Conservation (phyloP, 73 alveolate species). For the Urostyla sp. region DNA sequence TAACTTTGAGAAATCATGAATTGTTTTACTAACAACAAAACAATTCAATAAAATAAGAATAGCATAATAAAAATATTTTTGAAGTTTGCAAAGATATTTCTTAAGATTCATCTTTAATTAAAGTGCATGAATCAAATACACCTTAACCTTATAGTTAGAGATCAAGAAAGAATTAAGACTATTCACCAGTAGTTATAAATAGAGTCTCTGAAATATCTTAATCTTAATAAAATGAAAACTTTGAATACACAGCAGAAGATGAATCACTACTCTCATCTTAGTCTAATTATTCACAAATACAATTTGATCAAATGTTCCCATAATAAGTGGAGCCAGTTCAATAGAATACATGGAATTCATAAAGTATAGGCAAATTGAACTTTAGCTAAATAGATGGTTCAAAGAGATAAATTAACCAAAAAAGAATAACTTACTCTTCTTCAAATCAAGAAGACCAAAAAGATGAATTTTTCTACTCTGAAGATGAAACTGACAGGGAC, state of each 20-base stretch:
- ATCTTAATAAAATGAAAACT: slow-evolving; percentile 1
- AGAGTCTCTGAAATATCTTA: slow-evolving; percentile 16
- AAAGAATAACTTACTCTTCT: slow-evolving; percentile 17
- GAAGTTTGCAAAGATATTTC: slow-evolving; percentile 30
- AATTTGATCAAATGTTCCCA: not conserved
- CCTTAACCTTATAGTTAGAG: slow-evolving; percentile 5
- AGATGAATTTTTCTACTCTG: slow-evolving; percentile 28
- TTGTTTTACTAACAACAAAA: not conserved
- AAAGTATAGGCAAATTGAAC: not conserved
- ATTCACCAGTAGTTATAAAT: slow-evolving; percentile 2
- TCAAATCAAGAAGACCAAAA: not conserved
- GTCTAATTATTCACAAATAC: not conserved
- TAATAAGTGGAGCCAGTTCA: not conserved
- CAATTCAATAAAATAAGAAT: not conserved
- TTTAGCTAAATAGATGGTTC: slow-evolving; percentile 6
- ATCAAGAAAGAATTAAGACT: slow-evolving; percentile 19
- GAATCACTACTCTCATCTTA: not conserved
- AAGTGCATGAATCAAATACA: slow-evolving; percentile 30
- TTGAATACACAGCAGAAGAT: not conserved
- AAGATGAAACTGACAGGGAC: slow-evolving; percentile 20
- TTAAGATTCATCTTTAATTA: slow-evolving; percentile 10
- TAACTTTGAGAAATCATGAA: slow-evolving; percentile 38
- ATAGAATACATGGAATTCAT: slow-evolving; percentile 5
- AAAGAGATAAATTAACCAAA: not conserved
- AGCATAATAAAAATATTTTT: not conserved